Evolutionary conservation across 441 rosid genomes (phyloP).

Genomic region (Populus hybrid): DNA sequence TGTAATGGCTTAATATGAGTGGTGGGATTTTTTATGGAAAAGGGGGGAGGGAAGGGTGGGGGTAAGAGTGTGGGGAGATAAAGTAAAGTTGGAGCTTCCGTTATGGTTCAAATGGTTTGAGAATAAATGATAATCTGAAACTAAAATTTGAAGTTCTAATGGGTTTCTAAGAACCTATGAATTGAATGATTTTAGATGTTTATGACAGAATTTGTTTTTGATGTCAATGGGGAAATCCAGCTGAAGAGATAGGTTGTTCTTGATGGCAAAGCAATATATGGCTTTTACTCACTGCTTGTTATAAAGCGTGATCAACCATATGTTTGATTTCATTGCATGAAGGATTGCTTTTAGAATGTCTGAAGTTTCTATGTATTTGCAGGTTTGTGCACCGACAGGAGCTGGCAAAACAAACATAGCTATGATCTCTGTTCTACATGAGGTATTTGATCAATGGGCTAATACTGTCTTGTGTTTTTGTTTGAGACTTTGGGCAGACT

Average conservation of each 20-base stretch:
- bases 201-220: background rate
- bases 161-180: background rate
- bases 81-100: background rate
- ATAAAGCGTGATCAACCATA: background rate
- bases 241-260: background rate
- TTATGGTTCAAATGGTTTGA: background rate
- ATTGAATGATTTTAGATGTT: background rate
- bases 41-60: no score
- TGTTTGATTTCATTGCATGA: conserved; percentile 8
- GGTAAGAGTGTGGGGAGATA: no score
- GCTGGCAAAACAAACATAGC: conserved; percentile 99
- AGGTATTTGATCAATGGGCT: conserved; percentile 39
- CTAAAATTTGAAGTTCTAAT: background rate
- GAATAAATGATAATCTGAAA: background rate
- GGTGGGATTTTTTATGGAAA: no score
- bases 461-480: background rate
- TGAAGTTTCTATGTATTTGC: conserved; percentile 31
- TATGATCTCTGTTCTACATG: conserved; percentile 89
- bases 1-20: background rate
- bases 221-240: background rate
- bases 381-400: conserved; percentile 99
- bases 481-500: background rate
- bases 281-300: background rate
- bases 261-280: background rate
- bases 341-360: conserved; percentile 24